phyloP scores from a whole-genome alignment of 2,329 filamentous ascomycete genomes.

The Colletotrichum tropicale region DNA sequence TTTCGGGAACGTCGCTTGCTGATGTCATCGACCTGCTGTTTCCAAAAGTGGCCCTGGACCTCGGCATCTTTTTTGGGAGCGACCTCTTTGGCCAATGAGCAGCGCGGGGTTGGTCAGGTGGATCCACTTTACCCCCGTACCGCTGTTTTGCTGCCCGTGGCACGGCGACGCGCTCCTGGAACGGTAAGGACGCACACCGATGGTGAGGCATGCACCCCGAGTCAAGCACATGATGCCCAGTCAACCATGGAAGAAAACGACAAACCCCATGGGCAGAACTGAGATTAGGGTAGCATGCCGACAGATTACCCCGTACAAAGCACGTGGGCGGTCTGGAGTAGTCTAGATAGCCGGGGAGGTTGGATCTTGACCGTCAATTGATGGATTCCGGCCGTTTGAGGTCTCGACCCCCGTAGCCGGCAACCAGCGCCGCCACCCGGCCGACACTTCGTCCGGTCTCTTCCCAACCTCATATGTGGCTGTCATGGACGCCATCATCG shows the following conservation, averaged over 20 bases:
- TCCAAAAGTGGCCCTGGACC: constrained; percentile 2
- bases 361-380: not conserved
- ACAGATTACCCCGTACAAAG: not conserved
- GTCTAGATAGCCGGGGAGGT: not conserved
- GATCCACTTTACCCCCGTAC: not conserved
- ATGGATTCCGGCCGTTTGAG: not conserved
- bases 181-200: not conserved
- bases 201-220: not conserved
- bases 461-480: not conserved
- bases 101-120: constrained; percentile 1
- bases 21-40: constrained; percentile 18
- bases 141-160: not conserved
- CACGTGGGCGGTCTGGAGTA: not conserved
- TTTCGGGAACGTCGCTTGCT: constrained; percentile 11
- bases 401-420: not conserved
- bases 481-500: not conserved
- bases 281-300: not conserved
- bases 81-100: not conserved
- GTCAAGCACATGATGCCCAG: not conserved
- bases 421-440: not conserved
- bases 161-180: not conserved
- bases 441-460: not conserved
- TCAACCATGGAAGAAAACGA: not conserved
- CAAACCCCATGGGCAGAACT: not conserved
- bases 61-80: constrained; percentile 2